These are phyloP conservation scores for Dryas integrifolia DNA, from an alignment of 331 rosid species.

Conservation along the genomic window DNA sequence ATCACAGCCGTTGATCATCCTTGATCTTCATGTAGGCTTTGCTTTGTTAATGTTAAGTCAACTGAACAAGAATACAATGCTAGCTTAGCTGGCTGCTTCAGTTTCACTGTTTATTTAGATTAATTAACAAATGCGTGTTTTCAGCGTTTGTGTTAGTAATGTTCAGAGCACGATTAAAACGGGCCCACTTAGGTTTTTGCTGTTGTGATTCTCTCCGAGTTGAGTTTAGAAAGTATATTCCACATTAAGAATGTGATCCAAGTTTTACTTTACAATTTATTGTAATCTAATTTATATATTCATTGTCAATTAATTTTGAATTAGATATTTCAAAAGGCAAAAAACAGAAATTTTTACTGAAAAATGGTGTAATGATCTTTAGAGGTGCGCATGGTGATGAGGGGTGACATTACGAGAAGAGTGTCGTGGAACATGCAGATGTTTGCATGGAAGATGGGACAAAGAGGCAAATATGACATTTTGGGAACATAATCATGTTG, in stretches of 20 bases:
- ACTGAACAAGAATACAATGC: background rate
- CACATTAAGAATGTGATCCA: too few relatives aligned
- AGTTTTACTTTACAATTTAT: too few relatives aligned
- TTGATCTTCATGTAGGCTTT: background rate
- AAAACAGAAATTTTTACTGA: background rate
- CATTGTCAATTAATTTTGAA: too few relatives aligned
- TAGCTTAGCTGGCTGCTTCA: background rate
- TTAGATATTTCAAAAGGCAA: too few relatives aligned
- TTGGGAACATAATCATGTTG: constrained; percentile 13
- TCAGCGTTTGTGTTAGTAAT: background rate
- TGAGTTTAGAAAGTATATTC: too few relatives aligned
- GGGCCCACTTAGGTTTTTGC: too few relatives aligned
- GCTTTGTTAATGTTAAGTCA: background rate
- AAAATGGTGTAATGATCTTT: background rate
- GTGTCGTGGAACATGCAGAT: constrained; percentile 27
- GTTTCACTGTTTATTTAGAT: background rate
- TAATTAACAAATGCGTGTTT: background rate
- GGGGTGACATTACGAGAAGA: constrained; percentile 8
- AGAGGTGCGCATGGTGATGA: too few relatives aligned
- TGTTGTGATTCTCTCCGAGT: too few relatives aligned
- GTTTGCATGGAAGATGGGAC: constrained; percentile 31
- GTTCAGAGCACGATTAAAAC: too few relatives aligned
- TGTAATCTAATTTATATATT: too few relatives aligned
- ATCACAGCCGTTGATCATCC: background rate
- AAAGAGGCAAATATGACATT: constrained; percentile 38